Conservation (phyloP, 768 basidiomycete genomes). For the Mycena galericulata region DNA sequence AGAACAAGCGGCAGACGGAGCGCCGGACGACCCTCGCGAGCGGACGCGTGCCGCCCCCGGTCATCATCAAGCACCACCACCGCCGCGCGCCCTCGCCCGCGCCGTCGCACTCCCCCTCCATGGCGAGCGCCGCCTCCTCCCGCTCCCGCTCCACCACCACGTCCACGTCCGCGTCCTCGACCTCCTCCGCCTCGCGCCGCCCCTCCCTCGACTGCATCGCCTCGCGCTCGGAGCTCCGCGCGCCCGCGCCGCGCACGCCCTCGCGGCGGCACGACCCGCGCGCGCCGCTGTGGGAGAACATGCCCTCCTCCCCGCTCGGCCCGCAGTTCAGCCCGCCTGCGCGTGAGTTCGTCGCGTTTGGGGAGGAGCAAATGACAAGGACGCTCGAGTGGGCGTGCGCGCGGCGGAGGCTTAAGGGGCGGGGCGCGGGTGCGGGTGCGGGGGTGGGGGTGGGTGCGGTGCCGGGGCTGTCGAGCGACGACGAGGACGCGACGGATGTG, state of each 20-base stretch:
- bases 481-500: conserved; percentile 69
- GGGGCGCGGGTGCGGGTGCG: too few species aligned
- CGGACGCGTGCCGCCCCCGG: conserved; percentile 39
- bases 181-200: conserved; percentile 43
- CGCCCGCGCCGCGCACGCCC: conserved; percentile 54
- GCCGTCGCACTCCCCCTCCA: conserved; percentile 38
- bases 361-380: conserved; percentile 58
- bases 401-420: conserved; percentile 62
- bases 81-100: conserved; percentile 40
- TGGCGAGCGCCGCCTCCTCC: conserved; percentile 44
- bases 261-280: conserved; percentile 51
- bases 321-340: conserved; percentile 65
- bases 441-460: conserved; percentile 39
- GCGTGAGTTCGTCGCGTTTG: conserved; percentile 61
- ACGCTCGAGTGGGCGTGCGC: conserved; percentile 86
- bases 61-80: conserved; percentile 48
- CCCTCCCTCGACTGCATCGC: conserved; percentile 72
- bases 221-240: conserved; percentile 63
- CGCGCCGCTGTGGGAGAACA: conserved; percentile 62
- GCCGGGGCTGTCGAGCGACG: conserved; percentile 39
- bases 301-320: conserved; percentile 73
- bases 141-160: too few species aligned
- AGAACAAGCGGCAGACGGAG: conserved; percentile 83
- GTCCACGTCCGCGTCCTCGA: conserved; percentile 43
- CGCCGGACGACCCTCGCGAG: conserved; percentile 64